Conservation (phyloP, 1,284 basidiomycete genomes). For the Ustilago bromivora region DNA sequence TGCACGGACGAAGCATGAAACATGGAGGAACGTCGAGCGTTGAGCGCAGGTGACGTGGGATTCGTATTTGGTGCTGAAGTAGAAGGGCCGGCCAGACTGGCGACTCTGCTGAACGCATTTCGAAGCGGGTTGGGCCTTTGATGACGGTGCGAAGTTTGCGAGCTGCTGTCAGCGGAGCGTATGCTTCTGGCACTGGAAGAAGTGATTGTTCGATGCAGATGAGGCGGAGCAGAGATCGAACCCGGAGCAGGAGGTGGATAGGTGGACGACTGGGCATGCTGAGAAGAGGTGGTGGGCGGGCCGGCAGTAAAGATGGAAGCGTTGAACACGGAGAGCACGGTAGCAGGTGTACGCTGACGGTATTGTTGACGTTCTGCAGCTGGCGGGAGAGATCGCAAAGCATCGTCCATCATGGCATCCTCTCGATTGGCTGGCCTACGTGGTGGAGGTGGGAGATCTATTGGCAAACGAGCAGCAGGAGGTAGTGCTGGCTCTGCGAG, state of each 20-base stretch:
- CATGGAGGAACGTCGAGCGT: constrained; percentile 9
- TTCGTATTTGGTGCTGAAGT: constrained; percentile 15
- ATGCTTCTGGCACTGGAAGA: constrained; percentile 17
- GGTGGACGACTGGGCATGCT: constrained; percentile 17
- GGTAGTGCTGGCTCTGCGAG: constrained; percentile 18
- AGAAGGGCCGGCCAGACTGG: constrained; percentile 27
- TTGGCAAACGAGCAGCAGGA: constrained; percentile 24
- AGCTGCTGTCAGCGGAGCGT: constrained; percentile 12
- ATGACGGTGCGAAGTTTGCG: constrained; percentile 28
- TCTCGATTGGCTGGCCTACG: constrained; percentile 30
- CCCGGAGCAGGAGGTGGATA: constrained; percentile 20
- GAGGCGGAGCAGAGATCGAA: constrained; percentile 4
- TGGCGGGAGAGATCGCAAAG: constrained; percentile 50
- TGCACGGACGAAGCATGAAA: constrained; percentile 34
- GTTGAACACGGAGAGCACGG: constrained; percentile 42
- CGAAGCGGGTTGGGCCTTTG: constrained; percentile 23
- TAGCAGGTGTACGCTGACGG: constrained; percentile 35
- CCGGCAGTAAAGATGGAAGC: constrained; percentile 15
- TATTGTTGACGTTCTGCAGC: constrained; percentile 26
- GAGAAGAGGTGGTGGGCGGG: constrained; percentile 7
- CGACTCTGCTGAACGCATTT: constrained; percentile 30
- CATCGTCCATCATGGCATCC: constrained; percentile 48
- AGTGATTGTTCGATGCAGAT: constrained; percentile 33
- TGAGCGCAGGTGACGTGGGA: constrained; percentile 12
- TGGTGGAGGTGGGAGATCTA: constrained; percentile 38